Evolutionary conservation across 345 rosid genomes (phyloP).

Genomic region (Firmiana major): DNA sequence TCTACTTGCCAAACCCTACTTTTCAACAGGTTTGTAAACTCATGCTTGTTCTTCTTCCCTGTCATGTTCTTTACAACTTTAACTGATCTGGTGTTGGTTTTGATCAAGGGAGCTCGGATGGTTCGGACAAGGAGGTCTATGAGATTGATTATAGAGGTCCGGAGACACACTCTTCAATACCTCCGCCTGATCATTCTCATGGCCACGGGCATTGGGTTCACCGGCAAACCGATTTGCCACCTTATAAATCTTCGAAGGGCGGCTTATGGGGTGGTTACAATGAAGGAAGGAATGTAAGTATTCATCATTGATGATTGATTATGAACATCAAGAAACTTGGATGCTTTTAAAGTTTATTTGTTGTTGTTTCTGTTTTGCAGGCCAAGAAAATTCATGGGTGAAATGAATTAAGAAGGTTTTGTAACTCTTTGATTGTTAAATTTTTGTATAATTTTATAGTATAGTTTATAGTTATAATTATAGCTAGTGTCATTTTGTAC

Average conservation of each 20-base stretch:
- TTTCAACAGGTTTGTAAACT: conserved; percentile 11
- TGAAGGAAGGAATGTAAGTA: conserved; percentile 5
- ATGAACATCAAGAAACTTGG: background rate
- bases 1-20: conserved; percentile 13
- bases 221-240: background rate
- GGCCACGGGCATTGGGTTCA: background rate
- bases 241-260: background rate
- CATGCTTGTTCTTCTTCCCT: too few species aligned
- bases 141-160: conserved; percentile 36
- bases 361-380: background rate
- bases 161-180: conserved; percentile 29
- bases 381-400: conserved; percentile 9
- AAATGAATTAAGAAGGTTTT: background rate
- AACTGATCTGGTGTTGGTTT: background rate
- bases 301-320: background rate
- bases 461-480: background rate
- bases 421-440: background rate
- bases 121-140: conserved; percentile 13
- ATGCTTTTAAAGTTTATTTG: background rate
- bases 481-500: background rate
- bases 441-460: background rate
- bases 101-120: background rate
- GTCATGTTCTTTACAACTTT: background rate
- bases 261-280: background rate
- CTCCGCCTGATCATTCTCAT: background rate